phyloP scores from a whole-genome alignment of 192 early-diverging fungal species.

The Helicostylum pulchrum region DNA sequence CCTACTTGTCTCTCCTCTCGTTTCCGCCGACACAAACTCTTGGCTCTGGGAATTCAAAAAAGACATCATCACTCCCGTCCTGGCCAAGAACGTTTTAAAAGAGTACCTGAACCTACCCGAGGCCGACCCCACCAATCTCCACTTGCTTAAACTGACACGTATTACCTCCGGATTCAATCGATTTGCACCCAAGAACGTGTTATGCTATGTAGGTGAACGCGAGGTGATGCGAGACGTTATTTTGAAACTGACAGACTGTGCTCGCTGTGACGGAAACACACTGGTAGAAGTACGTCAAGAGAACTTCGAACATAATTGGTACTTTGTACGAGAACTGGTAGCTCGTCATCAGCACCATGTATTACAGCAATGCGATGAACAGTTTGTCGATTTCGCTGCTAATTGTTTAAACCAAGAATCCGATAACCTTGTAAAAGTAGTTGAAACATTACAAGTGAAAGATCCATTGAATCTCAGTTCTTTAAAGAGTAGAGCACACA shows the following conservation, averaged over 20 bases:
- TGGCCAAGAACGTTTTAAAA: constrained; percentile 12
- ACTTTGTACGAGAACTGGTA: constrained; percentile 13
- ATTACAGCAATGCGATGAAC: background rate
- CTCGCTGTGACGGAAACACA: background rate
- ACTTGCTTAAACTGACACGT: background rate
- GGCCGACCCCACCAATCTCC: background rate
- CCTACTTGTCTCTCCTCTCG: constrained; percentile 26
- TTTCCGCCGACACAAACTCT: constrained; percentile 10
- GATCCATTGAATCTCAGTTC: too few relatives aligned
- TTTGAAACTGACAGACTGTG: background rate
- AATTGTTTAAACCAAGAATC: background rate
- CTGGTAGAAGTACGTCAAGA: constrained; percentile 3
- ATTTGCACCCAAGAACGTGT: constrained; percentile 16
- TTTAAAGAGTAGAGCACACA: too few relatives aligned
- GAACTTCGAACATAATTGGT: constrained; percentile 11
- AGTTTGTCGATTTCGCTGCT: background rate
- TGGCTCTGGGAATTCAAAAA: constrained; percentile 22
- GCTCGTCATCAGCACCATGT: background rate
- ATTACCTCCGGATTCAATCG: constrained; percentile 7
- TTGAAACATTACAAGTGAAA: too few relatives aligned
- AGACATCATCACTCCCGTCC: constrained; percentile 15
- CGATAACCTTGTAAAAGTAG: too few relatives aligned
- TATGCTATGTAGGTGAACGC: constrained; percentile 16
- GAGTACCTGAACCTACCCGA: constrained; percentile 21
- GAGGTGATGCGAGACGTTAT: constrained; percentile 29